phyloP scores from a whole-genome alignment of 768 basidiomycete species.

The Boletales sp. region DNA sequence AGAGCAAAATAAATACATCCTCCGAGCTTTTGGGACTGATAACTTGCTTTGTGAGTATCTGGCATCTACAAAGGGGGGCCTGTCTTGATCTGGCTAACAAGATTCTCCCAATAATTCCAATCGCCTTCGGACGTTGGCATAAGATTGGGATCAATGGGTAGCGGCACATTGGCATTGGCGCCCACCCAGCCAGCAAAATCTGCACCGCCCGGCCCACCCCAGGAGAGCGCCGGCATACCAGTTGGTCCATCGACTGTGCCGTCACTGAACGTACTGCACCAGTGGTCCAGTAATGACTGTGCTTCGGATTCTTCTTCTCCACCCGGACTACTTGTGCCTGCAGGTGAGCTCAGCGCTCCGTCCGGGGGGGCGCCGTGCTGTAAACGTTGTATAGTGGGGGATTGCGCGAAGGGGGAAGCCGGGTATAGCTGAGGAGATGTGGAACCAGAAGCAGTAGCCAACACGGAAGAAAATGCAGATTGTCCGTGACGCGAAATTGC shows the following conservation, averaged over 20 bases:
- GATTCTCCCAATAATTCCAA: conserved; percentile 78
- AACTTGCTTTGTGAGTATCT: neutral
- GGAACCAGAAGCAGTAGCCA: conserved; percentile 19
- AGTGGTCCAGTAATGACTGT: conserved; percentile 77
- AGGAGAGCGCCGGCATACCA: conserved; percentile 47
- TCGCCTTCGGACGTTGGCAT: conserved; percentile 59
- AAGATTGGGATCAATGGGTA: conserved; percentile 41
- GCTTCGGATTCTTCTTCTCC: conserved; percentile 75
- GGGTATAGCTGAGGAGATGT: conserved; percentile 23
- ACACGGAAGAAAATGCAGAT: conserved; percentile 20
- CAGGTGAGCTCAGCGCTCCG: conserved; percentile 50
- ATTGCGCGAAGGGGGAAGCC: conserved; percentile 28
- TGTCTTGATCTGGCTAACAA: conserved; percentile 55
- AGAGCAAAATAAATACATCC: neutral
- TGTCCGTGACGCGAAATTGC: conserved; percentile 12
- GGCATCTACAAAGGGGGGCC: conserved; percentile 30
- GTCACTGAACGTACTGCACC: conserved; percentile 79
- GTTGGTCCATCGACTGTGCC: conserved; percentile 51
- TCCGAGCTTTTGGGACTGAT: too few species aligned
- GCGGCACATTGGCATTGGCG: conserved; percentile 33
- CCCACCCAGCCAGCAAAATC: conserved; percentile 62
- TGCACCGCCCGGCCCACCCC: conserved; percentile 55
- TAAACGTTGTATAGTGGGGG: conserved; percentile 59
- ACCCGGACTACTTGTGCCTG: conserved; percentile 63
- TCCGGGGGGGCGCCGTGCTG: conserved; percentile 48